phyloP scores from a whole-genome alignment of 129 eudicot genomes.

The Erigeron canadensis region DNA sequence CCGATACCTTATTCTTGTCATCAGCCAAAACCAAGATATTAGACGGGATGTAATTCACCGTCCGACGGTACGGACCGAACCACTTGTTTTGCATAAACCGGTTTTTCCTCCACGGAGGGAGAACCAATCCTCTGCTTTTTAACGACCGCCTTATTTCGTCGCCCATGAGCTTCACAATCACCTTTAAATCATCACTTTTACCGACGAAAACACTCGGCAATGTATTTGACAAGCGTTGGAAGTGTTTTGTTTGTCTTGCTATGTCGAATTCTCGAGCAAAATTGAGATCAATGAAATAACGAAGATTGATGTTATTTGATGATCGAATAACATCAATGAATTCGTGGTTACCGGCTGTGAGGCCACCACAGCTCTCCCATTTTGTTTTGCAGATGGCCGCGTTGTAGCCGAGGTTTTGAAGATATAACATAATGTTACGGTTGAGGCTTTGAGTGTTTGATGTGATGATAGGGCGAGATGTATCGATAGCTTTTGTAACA shows the following conservation, averaged over 20 bases:
- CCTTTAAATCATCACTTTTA: constrained; percentile 42
- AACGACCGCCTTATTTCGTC: constrained; percentile 58
- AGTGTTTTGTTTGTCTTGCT: constrained; percentile 60
- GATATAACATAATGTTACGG: constrained; percentile 57
- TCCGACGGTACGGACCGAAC: constrained; percentile 76
- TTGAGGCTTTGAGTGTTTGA: constrained; percentile 34
- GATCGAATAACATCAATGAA: constrained; percentile 64
- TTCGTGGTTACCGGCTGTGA: constrained; percentile 70
- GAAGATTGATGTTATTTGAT: constrained; percentile 10
- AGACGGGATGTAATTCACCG: constrained; percentile 36
- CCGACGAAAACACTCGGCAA: constrained; percentile 65
- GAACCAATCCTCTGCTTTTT: constrained; percentile 50
- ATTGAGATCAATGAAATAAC: constrained; percentile 64
- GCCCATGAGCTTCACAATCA: constrained; percentile 48
- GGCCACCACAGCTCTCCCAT: constrained; percentile 66
- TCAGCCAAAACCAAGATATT: constrained; percentile 22
- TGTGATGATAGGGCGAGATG: constrained; percentile 38
- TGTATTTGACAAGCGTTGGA: constrained; percentile 26
- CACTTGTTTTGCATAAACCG: constrained; percentile 87
- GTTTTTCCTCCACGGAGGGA: constrained; percentile 94
- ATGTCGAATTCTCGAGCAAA: constrained; percentile 66
- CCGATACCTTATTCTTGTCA: neutral
- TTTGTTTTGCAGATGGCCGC: constrained; percentile 80
- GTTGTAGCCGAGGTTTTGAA: constrained; percentile 58
- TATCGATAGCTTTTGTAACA: constrained; percentile 44